Conservation (phyloP, 2,329 filamentous ascomycete species). For the Epichloe amarillans region DNA sequence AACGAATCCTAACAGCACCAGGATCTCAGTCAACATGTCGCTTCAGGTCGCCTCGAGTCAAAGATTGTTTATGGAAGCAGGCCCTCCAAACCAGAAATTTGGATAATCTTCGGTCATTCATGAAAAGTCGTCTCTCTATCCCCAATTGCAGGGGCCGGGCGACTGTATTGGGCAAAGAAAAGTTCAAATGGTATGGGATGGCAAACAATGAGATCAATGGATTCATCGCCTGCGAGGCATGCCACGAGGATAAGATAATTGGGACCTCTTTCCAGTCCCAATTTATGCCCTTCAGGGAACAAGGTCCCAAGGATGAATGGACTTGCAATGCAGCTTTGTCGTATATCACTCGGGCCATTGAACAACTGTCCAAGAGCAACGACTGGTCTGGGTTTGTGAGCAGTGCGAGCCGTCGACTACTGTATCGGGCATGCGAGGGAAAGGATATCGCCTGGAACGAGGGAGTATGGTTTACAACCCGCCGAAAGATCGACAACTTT, state of each 20-base stretch:
- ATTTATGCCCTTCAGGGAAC: conserved; percentile 15
- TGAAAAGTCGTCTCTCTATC: conserved; percentile 14
- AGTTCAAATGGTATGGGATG: conserved; percentile 20
- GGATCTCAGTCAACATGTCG: conserved; percentile 18
- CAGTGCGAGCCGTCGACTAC: conserved; percentile 10
- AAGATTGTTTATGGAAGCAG: conserved; percentile 20
- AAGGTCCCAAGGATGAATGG: conserved; percentile 18
- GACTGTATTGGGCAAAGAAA: conserved; percentile 11
- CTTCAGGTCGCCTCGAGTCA: conserved; percentile 20
- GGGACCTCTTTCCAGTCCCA: conserved; percentile 16
- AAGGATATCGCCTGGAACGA: conserved; percentile 10
- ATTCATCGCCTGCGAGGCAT: conserved; percentile 25
- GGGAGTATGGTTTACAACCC: conserved; percentile 15
- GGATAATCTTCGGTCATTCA: conserved; percentile 14
- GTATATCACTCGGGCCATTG: conserved; percentile 12
- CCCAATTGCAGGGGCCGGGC: conserved; percentile 17
- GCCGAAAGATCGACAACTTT: conserved; percentile 13
- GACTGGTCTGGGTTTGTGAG: conserved; percentile 20
- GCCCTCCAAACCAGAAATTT: conserved; percentile 16
- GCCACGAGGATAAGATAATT: conserved; percentile 20
- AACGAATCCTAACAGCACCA: conserved; percentile 11
- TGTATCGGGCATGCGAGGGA: conserved; percentile 17
- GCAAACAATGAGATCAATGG: conserved; percentile 15
- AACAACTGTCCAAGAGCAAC: conserved; percentile 9
- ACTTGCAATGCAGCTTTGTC: conserved; percentile 17